Evolutionary conservation across 805 yeast genomes (phyloP), one percentile per base, ranked within the genome.

Genomic region (Lipomyces sp.): DNA sequence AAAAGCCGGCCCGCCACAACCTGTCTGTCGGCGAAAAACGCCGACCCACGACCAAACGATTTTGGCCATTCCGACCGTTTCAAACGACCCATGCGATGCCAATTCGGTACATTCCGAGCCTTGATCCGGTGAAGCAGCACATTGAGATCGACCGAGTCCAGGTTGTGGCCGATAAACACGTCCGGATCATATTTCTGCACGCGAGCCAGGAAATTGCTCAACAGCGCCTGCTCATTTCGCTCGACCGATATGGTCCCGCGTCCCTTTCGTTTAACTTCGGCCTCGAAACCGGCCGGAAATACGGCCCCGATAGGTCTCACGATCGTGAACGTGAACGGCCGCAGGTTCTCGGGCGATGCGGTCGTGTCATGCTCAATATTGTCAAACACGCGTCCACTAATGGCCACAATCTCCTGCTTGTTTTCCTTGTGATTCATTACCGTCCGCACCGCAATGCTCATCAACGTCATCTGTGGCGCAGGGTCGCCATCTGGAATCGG

Each of bases 121-220:
- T 85, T 82, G 86, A 93, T 85, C 72, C 98, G 84, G 71, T 90
- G 96, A 60, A 91, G 83, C 67, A 95, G 79, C 18, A 93, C 88
- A 74, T 90, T 96, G 55, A 95, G 77, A 11, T 92, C 87, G 11
- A 90, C 84, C 69, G 85, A 86, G 70, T 94, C 97, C 67, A 95
- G 79, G 70, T 89, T 83, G 76, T 95, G 98, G 37, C 99, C 99
- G 51, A 94, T 76, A 62, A 92, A 85, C 1, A 92, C 88, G 80
- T 95, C 99, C 0, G 98, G 98, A 77, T 95, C 99, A n/a, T 84
- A 80, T n/a, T 79, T 79, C 71, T 87, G 88, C 57, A 94, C 79
- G 74, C 86, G 77, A 0, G 90, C 94, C 62, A 92, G 82, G 59
- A 95, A 84, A 76, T 90, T 89, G 66, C 86, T 86, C 58, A 95